Percentiles rank a stretch among this genome's conserved stretches.
Evolutionary conservation across 2,329 filamentous ascomycete species (phyloP).

Genomic region (Apiospora aurea): DNA sequence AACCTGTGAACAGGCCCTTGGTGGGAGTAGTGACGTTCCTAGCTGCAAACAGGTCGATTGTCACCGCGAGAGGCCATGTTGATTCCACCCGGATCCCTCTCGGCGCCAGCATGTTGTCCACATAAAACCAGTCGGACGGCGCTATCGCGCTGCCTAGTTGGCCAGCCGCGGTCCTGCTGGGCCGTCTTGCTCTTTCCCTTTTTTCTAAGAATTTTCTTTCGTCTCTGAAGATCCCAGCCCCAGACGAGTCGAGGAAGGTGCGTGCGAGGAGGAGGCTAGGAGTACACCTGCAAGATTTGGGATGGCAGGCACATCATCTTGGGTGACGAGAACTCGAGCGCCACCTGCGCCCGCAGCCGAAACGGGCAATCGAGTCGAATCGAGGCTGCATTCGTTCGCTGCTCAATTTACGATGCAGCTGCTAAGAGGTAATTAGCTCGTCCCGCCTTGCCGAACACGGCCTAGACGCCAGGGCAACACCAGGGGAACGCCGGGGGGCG

Average conservation of each 20-base stretch:
- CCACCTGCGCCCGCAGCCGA: not conserved
- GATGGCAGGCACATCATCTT: not conserved
- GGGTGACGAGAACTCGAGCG: not conserved
- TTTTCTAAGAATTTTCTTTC: no score
- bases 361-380: slow-evolving; percentile 4
- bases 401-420: slow-evolving; percentile 5
- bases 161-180: not conserved
- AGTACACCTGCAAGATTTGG: not conserved
- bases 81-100: not conserved
- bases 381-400: not conserved
- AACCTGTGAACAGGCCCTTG: not conserved
- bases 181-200: not conserved
- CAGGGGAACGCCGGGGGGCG: not conserved
- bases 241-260: slow-evolving; percentile 1
- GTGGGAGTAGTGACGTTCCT: slow-evolving; percentile 11
- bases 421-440: slow-evolving; percentile 10
- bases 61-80: not conserved
- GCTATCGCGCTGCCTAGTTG: not conserved
- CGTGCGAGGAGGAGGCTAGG: not conserved
- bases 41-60: not conserved
- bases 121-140: not conserved
- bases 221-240: not conserved
- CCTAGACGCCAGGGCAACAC: not conserved
- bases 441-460: not conserved
- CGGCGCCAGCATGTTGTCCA: not conserved